Evolutionary conservation across 257 asterid genomes (phyloP), one percentile per base, ranked within the genome.

Genomic region (Linderniella brevidens): DNA sequence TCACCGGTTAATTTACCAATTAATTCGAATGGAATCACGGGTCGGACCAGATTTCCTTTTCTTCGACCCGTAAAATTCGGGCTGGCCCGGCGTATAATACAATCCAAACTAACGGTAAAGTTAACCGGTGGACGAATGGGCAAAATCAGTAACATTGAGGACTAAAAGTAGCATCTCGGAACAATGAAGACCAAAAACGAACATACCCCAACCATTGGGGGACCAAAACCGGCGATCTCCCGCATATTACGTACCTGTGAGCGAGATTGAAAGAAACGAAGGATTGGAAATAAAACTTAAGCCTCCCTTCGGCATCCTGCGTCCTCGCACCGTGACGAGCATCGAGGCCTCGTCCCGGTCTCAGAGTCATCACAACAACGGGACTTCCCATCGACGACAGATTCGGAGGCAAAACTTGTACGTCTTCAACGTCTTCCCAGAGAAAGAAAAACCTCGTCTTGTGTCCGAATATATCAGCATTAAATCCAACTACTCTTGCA

Each of bases 381-480:
- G 99, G 99, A 60, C 94, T 90, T 40, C 96, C 99, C 94, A 90
- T 90, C 38, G 99, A 90, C 39, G 96, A 78, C 51, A 90, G 80
- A 35, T 93, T 79, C 13, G 96, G 94, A 57, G 96, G 82, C 52
- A 77, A 66, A 35, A 77, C 83, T 71, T 79, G 76, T 58, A 90
- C 75, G 66, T 77, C 93, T 75, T 90, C 99, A 46, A 85, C 85
- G 61, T 85, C 99, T 72, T 85, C 99, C 96, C 99, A 85, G 11
- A 81, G 80, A 76, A 90, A 76, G 84, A 79, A 90, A 66, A 90
- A 90, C 59, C 73, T 85, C 0, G 93, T 90, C 80, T 85, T 90
- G 63, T 68, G 99, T 48, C 99, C 96, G 60, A 90, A 90, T 48
- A 90, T 67, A 75, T 90, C 96, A 14, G 99, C 84, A 46, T 90